These are phyloP conservation scores for Eremothecium sinecaudum DNA, from an alignment of 1,139 yeast species.

Conservation along the genomic window DNA sequence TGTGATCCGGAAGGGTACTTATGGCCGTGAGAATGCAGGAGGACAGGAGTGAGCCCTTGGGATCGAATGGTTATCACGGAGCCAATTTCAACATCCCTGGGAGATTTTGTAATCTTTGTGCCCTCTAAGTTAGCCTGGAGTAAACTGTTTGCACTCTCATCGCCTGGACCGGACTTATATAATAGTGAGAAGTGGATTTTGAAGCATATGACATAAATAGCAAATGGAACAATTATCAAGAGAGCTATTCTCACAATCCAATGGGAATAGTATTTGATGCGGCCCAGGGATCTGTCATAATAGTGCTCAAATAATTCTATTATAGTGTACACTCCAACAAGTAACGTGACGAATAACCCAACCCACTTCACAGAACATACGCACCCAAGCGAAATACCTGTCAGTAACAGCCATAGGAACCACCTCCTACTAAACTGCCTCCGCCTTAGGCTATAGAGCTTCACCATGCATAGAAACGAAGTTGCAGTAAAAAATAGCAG, in stretches of 20 bases:
- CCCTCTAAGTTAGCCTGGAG: slow-evolving; percentile 59
- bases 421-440: slow-evolving; percentile 41
- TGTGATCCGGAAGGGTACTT: slow-evolving; percentile 63
- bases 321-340: slow-evolving; percentile 79
- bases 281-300: background rate
- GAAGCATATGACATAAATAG: slow-evolving; percentile 62
- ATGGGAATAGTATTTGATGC: slow-evolving; percentile 33
- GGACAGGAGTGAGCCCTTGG: slow-evolving; percentile 61
- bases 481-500: slow-evolving; percentile 60
- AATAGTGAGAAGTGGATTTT: slow-evolving; percentile 70
- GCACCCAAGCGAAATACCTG: slow-evolving; percentile 83
- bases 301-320: slow-evolving; percentile 46
- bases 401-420: slow-evolving; percentile 47
- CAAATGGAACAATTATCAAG: slow-evolving; percentile 64
- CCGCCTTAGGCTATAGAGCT: slow-evolving; percentile 41
- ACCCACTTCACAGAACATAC: slow-evolving; percentile 96
- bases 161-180: slow-evolving; percentile 71
- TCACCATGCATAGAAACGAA: slow-evolving; percentile 48
- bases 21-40: slow-evolving; percentile 63
- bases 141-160: slow-evolving; percentile 61
- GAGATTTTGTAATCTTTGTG: slow-evolving; percentile 44
- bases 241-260: slow-evolving; percentile 64
- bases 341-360: slow-evolving; percentile 73
- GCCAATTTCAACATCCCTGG: slow-evolving; percentile 54
- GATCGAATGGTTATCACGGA: slow-evolving; percentile 59